phyloP scores from a whole-genome alignment of 1,139 yeast species.

The Schizosaccharomyces versatilis region DNA sequence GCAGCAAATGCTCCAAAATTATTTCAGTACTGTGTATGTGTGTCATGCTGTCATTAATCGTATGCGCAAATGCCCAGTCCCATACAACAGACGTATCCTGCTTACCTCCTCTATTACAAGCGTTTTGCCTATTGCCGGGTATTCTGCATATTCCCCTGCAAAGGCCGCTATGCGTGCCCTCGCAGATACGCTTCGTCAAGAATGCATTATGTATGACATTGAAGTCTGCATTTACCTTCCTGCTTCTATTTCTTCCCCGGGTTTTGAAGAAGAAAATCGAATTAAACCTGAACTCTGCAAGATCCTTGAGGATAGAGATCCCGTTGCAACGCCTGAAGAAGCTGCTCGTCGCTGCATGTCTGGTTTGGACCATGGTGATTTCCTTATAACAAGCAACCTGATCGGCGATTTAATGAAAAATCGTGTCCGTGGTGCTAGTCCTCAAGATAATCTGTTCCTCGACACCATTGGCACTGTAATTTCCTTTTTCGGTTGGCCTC shows the following conservation, averaged over 20 bases:
- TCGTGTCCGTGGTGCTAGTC: slow-evolving; percentile 3
- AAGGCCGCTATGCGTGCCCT: slow-evolving; percentile 65
- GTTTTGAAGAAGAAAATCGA: slow-evolving; percentile 54
- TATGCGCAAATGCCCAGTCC: slow-evolving; percentile 19
- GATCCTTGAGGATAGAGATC: slow-evolving; percentile 64
- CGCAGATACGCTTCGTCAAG: slow-evolving; percentile 62
- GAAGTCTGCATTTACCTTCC: slow-evolving; percentile 41
- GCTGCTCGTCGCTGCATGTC: slow-evolving; percentile 44
- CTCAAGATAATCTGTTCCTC: background rate
- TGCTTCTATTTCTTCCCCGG: slow-evolving; percentile 80
- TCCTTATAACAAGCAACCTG: slow-evolving; percentile 58
- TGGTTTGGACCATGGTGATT: slow-evolving; percentile 41
- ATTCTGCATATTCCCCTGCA: slow-evolving; percentile 70
- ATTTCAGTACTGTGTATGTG: slow-evolving; percentile 32
- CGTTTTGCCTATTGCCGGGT: slow-evolving; percentile 75
- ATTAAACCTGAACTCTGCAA: slow-evolving; percentile 75
- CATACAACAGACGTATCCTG: slow-evolving; percentile 33
- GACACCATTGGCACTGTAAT: background rate
- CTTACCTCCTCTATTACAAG: slow-evolving; percentile 66
- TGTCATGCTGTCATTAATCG: slow-evolving; percentile 23
- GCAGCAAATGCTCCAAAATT: slow-evolving; percentile 44
- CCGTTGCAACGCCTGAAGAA: slow-evolving; percentile 40
- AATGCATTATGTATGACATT: slow-evolving; percentile 43
- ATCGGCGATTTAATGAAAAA: slow-evolving; percentile 27
- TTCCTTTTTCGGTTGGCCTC: background rate